These are phyloP conservation scores for Ophiognomonia clavigignenti-juglandacearum DNA, from an alignment of 2,329 filamentous ascomycete genomes.

Conservation along the genomic window DNA sequence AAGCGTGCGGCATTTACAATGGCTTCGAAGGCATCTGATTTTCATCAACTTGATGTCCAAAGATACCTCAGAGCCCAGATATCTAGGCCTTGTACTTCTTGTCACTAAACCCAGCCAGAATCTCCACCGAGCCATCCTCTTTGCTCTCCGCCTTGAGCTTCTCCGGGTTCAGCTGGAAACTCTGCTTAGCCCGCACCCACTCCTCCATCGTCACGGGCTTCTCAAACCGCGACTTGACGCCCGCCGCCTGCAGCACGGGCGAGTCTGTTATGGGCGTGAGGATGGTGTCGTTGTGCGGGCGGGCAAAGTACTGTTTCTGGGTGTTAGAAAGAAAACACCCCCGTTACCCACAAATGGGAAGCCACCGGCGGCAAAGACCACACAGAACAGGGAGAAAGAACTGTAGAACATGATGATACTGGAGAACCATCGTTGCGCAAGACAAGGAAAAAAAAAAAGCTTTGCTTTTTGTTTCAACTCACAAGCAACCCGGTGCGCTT, in stretches of 20 bases:
- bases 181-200: not conserved
- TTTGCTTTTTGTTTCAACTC: no score
- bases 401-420: not conserved
- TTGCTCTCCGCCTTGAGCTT: not conserved
- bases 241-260: constrained; percentile 25
- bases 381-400: no score
- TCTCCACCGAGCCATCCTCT: not conserved
- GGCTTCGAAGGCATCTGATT: no score
- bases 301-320: constrained; percentile 32
- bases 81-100: not conserved
- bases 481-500: constrained; percentile 1
- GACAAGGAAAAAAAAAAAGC: no score
- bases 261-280: constrained; percentile 30
- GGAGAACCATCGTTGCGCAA: no score
- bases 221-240: not conserved
- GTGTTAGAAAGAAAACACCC: no score
- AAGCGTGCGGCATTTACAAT: no score
- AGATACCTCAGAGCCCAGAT: no score
- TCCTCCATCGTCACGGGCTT: not conserved
- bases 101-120: not conserved
- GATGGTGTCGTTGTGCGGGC: constrained; percentile 30
- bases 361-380: no score
- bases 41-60: no score
- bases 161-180: not conserved
- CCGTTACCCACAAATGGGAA: no score